phyloP scores from a whole-genome alignment of 495 filamentous ascomycete genomes.

The Chaetomium fimeti region DNA sequence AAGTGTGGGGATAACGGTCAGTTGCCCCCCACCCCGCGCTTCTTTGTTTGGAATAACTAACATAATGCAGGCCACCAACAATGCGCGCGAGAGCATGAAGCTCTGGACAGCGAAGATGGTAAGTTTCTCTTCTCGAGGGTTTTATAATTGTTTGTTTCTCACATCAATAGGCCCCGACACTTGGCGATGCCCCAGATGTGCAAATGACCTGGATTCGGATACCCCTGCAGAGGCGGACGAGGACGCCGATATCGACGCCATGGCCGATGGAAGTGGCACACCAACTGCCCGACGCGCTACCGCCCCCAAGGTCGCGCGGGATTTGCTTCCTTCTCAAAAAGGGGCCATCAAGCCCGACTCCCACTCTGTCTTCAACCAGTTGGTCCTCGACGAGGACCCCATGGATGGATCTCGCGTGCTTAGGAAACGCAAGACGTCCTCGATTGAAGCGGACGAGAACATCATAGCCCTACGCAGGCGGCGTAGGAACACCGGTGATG shows the following conservation, averaged over 20 bases:
- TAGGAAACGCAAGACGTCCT: constrained; percentile 76
- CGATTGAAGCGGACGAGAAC: constrained; percentile 47
- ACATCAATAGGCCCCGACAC: constrained; percentile 54
- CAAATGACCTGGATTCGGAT: constrained; percentile 57
- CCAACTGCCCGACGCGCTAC: constrained; percentile 44
- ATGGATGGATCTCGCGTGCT: constrained; percentile 83
- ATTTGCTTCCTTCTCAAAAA: constrained; percentile 72
- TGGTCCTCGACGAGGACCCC: constrained; percentile 75
- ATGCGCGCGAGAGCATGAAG: constrained; percentile 80
- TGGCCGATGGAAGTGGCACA: constrained; percentile 36
- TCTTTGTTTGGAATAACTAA: constrained; percentile 39
- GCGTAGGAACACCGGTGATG: constrained; percentile 44
- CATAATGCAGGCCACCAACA: constrained; percentile 76
- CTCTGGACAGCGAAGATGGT: constrained; percentile 52
- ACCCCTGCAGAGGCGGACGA: constrained; percentile 39
- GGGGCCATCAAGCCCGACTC: constrained; percentile 71
- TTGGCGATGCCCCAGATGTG: constrained; percentile 82
- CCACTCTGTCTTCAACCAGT: constrained; percentile 80
- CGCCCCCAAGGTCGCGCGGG: constrained; percentile 60
- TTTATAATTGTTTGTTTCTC: constrained; percentile 20
- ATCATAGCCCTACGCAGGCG: constrained; percentile 45
- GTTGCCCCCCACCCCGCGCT: constrained; percentile 36
- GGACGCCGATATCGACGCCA: constrained; percentile 39
- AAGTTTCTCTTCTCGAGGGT: constrained; percentile 13
- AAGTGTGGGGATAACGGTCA: constrained; percentile 87